A percentile compares a stretch with the other conserved stretches of the same genome.
Conservation (phyloP, 805 yeast genomes). For the Starmerella lactis-condensi region DNA sequence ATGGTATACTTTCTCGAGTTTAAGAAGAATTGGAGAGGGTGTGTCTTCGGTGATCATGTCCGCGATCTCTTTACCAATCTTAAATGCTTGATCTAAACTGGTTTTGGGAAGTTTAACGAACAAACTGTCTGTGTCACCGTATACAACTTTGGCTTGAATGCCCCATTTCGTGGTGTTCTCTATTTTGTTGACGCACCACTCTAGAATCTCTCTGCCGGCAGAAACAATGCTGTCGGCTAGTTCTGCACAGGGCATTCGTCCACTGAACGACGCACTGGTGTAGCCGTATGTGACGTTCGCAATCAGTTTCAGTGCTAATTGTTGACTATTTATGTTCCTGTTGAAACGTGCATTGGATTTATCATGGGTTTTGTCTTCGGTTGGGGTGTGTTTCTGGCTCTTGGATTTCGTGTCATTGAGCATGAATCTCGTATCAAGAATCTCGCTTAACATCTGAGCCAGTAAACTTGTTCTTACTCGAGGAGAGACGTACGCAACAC, state of each 20-base stretch:
- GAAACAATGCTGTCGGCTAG: constrained; percentile 88
- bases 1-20: constrained; percentile 83
- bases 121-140: constrained; percentile 90
- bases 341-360: constrained; percentile 20
- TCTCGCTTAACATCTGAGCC: constrained; percentile 69
- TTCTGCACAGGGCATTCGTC: constrained; percentile 93
- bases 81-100: constrained; percentile 57
- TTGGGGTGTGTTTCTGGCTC: constrained; percentile 28
- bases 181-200: constrained; percentile 48
- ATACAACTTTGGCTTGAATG: constrained; percentile 61
- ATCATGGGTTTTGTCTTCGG: too few species aligned
- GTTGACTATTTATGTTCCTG: constrained; percentile 52
- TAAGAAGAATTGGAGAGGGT: constrained; percentile 66
- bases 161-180: constrained; percentile 48
- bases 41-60: constrained; percentile 39
- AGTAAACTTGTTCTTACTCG: constrained; percentile 50
- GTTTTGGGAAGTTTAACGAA: constrained; percentile 82
- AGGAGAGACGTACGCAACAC: constrained; percentile 54
- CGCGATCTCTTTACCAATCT: constrained; percentile 55
- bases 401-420: constrained; percentile 51
- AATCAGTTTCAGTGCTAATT: constrained; percentile 67
- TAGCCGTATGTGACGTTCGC: constrained; percentile 97
- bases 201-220: constrained; percentile 71
- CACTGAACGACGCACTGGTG: constrained; percentile 84
- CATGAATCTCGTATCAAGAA: constrained; percentile 61